phyloP scores from a whole-genome alignment of 2,329 filamentous ascomycete species.

The Annulohypoxylon truncatum region DNA sequence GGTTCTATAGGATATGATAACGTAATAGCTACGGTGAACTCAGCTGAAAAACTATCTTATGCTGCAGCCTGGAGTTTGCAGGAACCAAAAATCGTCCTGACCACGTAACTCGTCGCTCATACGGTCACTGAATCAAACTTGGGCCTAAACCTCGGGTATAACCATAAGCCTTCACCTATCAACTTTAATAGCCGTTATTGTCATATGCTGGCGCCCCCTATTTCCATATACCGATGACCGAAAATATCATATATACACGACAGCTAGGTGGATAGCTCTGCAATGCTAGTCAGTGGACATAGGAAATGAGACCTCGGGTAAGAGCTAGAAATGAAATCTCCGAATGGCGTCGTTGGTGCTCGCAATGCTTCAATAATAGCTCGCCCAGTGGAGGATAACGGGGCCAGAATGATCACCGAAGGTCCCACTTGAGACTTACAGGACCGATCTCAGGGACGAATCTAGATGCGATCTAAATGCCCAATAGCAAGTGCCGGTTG shows the following conservation, averaged over 20 bases:
- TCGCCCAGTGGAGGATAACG: conserved; percentile 4
- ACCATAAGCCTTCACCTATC: conserved; percentile 8
- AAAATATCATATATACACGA: conserved; percentile 4
- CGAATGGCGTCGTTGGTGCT: background rate
- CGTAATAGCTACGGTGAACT: conserved; percentile 22
- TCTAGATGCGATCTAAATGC: conserved; percentile 26
- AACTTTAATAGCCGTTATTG: background rate
- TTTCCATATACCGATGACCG: conserved; percentile 6
- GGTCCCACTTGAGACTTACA: conserved; percentile 32
- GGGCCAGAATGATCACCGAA: conserved; percentile 10
- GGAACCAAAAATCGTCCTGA: background rate
- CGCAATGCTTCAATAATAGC: background rate
- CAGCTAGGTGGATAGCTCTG: conserved; percentile 1
- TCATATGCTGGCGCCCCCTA: background rate
- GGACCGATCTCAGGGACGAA: conserved; percentile 16
- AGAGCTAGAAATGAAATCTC: background rate
- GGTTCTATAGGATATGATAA: conserved; percentile 4
- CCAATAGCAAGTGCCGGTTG: conserved; percentile 5
- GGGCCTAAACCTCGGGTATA: conserved; percentile 11
- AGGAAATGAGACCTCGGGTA: background rate
- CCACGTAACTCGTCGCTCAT: conserved; percentile 23
- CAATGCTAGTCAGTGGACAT: background rate
- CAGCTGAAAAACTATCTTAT: background rate
- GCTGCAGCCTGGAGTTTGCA: background rate
- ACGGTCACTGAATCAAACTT: conserved; percentile 4